Evolutionary conservation across 148 eudicot genomes (phyloP), one percentile per base, ranked within the genome.

Genomic region (Arbutus unedo): DNA sequence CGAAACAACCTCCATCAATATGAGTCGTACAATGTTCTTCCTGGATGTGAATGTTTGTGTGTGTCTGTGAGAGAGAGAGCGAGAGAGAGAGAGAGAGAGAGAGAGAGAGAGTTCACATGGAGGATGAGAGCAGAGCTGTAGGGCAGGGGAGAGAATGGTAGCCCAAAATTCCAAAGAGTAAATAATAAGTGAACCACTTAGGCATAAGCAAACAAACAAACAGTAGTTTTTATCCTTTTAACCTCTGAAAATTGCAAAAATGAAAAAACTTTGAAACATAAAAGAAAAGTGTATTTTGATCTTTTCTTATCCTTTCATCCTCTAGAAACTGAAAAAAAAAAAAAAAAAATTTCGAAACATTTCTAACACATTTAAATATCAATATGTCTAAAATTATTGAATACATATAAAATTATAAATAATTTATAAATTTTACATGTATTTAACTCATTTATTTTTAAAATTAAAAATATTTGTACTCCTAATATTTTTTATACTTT

Each of bases 1-100:
- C 10, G 23, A 59, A 79, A 9, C 31, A 64, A n/a, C 15, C 54
- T 25, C 51, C 13, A 1, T 6, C 11, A 31, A 21, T 18, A 11
- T 0, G 79, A 56, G 70, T 51, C 15, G 60, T 68, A 59, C 53
- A 77, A 43, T 57, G 81, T 79, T 21, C 41, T 43, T 79, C 16
- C 51, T n/a, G 8, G 8, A n/a, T 6, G 5, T 41, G 50, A 23
- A 4, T 13, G 7, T 43, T 10, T 4, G n/a, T 6, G 5, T 41
- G 50, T 14, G 4, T 13, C 6, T 43, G 11, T 4, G n/a, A 38
- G 19, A 55, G 43, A 55, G 53, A 21, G 38, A 31, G 53, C 64
- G 78, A 51, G 59, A 79, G 74, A 79, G 82, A 79, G 5, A 76
- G 55, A 74, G 49, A 70, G 51, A 7, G 51, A 72, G 51, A 71